These are phyloP conservation scores for Trebouxia sp. DNA, from an alignment of 139 green algal genomes.

Conservation along the genomic window DNA sequence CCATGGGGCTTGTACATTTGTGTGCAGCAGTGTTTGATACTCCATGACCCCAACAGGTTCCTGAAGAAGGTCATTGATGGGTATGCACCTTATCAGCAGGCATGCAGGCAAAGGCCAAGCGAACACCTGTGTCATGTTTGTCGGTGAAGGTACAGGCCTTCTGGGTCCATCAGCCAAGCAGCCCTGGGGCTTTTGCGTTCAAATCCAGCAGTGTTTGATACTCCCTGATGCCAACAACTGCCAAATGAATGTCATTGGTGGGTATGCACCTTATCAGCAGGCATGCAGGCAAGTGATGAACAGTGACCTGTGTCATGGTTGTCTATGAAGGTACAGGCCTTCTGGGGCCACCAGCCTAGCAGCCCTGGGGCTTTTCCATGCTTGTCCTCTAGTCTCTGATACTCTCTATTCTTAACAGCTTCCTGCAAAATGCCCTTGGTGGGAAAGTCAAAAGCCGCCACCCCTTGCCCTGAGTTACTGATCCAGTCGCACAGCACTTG, in stretches of 20 bases:
- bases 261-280: constrained; percentile 40
- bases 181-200: constrained; percentile 63
- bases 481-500: constrained; percentile 76
- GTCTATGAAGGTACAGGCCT: constrained; percentile 78
- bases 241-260: constrained; percentile 86
- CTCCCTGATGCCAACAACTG: constrained; percentile 81
- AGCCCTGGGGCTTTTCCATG: constrained; percentile 70
- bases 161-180: constrained; percentile 64
- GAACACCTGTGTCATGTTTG: constrained; percentile 54
- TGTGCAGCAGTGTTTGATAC: constrained; percentile 89
- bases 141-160: constrained; percentile 79
- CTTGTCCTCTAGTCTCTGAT: constrained; percentile 85
- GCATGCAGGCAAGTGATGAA: neutral
- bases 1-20: constrained; percentile 62
- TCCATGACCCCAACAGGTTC: constrained; percentile 83
- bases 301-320: constrained; percentile 53
- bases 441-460: constrained; percentile 92
- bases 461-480: constrained; percentile 71
- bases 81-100: constrained; percentile 16
- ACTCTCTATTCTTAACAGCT: constrained; percentile 82
- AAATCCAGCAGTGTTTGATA: constrained; percentile 88
- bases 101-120: constrained; percentile 14
- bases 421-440: constrained; percentile 89
- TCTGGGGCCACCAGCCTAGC: constrained; percentile 59
- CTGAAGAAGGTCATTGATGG: constrained; percentile 85